Conservation (phyloP, 2,329 filamentous ascomycete species). For the Pseudocercospora pini-densiflorae region DNA sequence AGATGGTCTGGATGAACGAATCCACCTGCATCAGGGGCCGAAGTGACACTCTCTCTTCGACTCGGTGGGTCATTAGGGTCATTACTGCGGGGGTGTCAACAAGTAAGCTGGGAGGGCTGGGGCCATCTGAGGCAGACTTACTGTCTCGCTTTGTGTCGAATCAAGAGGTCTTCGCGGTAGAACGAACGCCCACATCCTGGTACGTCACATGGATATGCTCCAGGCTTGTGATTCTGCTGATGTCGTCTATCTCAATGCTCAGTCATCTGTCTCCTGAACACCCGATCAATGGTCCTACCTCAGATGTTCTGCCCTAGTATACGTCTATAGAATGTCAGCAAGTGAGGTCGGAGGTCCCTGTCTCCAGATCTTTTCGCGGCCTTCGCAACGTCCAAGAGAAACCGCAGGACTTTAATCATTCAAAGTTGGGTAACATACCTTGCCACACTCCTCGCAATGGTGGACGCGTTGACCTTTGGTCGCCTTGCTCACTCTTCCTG, state of each 20-base stretch:
- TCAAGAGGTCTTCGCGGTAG: conserved; percentile 50
- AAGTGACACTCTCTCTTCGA: conserved; percentile 29
- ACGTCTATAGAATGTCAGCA: conserved; percentile 42
- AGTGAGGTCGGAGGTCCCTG: no score
- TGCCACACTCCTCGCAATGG: conserved; percentile 51
- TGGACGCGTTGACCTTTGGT: conserved; percentile 53
- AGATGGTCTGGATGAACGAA: not conserved
- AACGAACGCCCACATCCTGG: conserved; percentile 50
- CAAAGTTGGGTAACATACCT: conserved; percentile 36
- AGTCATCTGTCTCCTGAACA: conserved; percentile 4
- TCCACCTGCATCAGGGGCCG: conserved; percentile 17
- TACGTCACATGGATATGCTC: conserved; percentile 46
- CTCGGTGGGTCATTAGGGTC: conserved; percentile 31
- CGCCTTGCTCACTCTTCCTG: conserved; percentile 53
- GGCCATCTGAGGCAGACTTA: conserved; percentile 35
- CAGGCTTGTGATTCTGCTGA: conserved; percentile 52
- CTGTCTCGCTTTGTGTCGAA: conserved; percentile 52
- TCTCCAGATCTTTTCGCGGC: no score
- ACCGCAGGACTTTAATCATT: not conserved
- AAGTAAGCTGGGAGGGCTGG: not conserved
- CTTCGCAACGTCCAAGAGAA: no score
- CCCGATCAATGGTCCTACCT: conserved; percentile 37
- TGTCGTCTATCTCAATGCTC: conserved; percentile 44
- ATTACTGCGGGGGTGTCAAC: conserved; percentile 22
- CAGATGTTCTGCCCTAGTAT: conserved; percentile 54